phyloP scores from a whole-genome alignment of 495 filamentous ascomycete species.

The Podospora pseudoanserina region DNA sequence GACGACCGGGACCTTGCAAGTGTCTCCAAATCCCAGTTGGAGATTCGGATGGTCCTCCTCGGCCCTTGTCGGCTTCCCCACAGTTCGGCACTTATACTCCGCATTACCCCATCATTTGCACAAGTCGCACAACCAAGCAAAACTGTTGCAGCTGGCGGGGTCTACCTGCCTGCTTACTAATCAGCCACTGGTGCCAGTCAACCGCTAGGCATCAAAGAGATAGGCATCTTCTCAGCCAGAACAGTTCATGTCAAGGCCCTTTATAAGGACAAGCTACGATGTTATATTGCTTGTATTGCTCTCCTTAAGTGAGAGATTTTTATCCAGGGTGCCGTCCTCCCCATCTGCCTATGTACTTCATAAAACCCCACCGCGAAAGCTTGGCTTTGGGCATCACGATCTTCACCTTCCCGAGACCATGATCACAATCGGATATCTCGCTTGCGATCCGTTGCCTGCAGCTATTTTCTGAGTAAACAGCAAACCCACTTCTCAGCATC shows the following conservation, averaged over 20 bases:
- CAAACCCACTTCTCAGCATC: background rate
- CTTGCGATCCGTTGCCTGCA: background rate
- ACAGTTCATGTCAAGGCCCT: no score
- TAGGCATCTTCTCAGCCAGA: no score
- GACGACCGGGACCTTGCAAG: background rate
- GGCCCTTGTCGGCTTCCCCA: background rate
- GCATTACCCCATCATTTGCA: no score
- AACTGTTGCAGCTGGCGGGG: background rate
- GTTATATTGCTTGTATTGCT: no score
- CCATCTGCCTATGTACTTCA: no score
- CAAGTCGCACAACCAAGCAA: background rate
- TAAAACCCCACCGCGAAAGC: background rate
- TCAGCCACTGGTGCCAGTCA: background rate
- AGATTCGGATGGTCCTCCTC: background rate
- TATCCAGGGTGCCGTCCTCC: no score
- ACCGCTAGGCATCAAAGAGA: background rate
- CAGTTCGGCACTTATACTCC: background rate
- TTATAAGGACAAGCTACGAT: no score
- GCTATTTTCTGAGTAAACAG: background rate
- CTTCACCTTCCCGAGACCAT: background rate
- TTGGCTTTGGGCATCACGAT: background rate
- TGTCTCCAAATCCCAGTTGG: background rate
- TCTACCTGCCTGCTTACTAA: background rate
- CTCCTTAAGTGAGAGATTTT: no score
- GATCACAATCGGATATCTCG: conserved; percentile 3